These are phyloP conservation scores for Clausena lansium DNA, from an alignment of 345 rosid genomes.

Conservation along the genomic window DNA sequence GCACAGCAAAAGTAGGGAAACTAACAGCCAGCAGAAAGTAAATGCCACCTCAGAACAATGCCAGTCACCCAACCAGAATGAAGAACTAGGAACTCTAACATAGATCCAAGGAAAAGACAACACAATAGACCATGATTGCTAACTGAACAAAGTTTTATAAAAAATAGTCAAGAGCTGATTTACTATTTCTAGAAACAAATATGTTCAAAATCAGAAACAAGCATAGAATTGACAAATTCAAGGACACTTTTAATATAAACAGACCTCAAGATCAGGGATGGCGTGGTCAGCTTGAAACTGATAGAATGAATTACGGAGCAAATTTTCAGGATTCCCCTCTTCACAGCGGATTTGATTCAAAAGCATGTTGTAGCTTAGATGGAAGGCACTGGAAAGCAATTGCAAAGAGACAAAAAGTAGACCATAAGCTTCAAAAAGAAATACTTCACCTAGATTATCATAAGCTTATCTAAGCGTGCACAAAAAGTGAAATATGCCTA, in stretches of 20 bases:
- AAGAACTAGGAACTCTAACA: not conserved
- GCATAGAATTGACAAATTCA: not conserved
- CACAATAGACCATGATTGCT: not conserved
- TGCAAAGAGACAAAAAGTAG: slow-evolving; percentile 11
- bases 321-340: slow-evolving; percentile 95
- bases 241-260: not conserved
- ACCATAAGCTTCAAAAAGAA: not conserved
- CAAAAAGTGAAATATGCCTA: not conserved
- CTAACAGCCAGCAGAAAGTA: not conserved
- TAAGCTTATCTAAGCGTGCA: not conserved
- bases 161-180: not conserved
- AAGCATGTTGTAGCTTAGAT: slow-evolving; percentile 97
- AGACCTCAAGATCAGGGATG: slow-evolving; percentile 88
- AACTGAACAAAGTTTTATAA: not conserved
- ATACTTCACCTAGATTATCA: too few species aligned
- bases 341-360: slow-evolving; percentile 92
- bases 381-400: slow-evolving; percentile 74
- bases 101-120: not conserved
- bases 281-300: slow-evolving; percentile 97
- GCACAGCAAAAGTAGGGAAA: not conserved
- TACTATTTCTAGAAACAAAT: not conserved
- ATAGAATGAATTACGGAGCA: slow-evolving; percentile 93
- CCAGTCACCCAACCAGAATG: not conserved
- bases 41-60: not conserved
- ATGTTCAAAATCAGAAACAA: not conserved